Percentiles rank a stretch among this genome's conserved stretches.
These are phyloP conservation scores for Kodamaea ohmeri DNA, from an alignment of 1,139 yeast species.

Conservation along the genomic window DNA sequence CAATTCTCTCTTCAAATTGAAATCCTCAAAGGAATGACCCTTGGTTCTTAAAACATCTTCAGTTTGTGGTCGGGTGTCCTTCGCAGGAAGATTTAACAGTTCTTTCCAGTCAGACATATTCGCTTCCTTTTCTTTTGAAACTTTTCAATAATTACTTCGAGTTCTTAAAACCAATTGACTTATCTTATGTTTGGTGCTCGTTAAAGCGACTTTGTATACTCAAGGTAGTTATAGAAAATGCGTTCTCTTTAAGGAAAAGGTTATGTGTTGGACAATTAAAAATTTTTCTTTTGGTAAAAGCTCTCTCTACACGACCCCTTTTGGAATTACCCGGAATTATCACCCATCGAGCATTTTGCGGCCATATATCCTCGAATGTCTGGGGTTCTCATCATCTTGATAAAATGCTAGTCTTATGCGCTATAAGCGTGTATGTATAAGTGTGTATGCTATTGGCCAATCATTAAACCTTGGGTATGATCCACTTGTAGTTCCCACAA, in stretches of 20 bases:
- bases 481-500: too few species aligned
- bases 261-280: conserved; percentile 4
- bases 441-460: background rate
- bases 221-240: conserved; percentile 1
- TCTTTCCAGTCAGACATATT: conserved; percentile 57
- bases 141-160: conserved; percentile 2
- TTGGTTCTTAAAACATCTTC: conserved; percentile 93
- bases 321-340: conserved; percentile 3
- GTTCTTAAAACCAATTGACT: conserved; percentile 2
- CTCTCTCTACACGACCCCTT: conserved; percentile 4
- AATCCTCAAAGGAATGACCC: conserved; percentile 90
- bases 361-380: too few species aligned
- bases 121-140: background rate
- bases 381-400: too few species aligned
- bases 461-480: too few species aligned
- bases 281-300: conserved; percentile 2
- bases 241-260: conserved; percentile 1
- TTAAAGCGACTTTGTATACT: conserved; percentile 1
- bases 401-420: too few species aligned
- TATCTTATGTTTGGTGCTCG: conserved; percentile 1
- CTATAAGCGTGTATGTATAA: background rate
- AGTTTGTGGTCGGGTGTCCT: conserved; percentile 91
- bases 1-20: conserved; percentile 84
- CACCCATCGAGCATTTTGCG: too few species aligned
- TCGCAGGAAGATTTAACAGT: conserved; percentile 70